Conservation (phyloP, 306 rosid species). For the Cucurbita maxima region DNA sequence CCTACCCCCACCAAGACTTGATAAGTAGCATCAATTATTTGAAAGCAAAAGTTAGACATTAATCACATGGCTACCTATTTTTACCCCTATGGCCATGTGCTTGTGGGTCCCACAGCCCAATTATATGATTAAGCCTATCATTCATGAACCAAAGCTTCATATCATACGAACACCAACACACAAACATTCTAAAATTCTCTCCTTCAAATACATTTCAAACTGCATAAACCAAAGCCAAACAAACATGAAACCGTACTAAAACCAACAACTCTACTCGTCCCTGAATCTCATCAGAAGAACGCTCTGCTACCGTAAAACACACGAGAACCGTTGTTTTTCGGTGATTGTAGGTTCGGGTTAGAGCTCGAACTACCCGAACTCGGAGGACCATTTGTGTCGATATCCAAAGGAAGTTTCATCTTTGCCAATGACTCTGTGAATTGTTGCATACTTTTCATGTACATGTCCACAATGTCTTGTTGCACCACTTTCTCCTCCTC, state of each 20-base stretch:
- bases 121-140: constrained; percentile 19
- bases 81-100: constrained; percentile 20
- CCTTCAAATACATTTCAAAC: constrained; percentile 29
- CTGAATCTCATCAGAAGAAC: neutral
- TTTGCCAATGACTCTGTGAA: too few relatives aligned
- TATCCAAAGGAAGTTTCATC: too few relatives aligned
- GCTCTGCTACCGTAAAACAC: neutral
- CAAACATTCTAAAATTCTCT: constrained; percentile 12
- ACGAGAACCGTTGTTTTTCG: too few relatives aligned
- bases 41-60: neutral
- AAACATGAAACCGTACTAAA: constrained; percentile 23
- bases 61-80: neutral
- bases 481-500: too few relatives aligned
- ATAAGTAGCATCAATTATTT: neutral
- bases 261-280: too few relatives aligned
- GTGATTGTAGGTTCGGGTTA: too few relatives aligned
- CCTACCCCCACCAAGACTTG: neutral
- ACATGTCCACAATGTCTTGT: too few relatives aligned
- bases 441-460: too few relatives aligned
- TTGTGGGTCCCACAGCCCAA: constrained; percentile 24
- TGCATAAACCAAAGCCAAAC: neutral
- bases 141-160: constrained; percentile 1
- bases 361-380: too few relatives aligned
- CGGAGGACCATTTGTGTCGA: too few relatives aligned
- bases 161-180: neutral